These are phyloP conservation scores for Jaenimonas drosophilae DNA, from an alignment of 208 protist genomes.

Conservation along the genomic window DNA sequence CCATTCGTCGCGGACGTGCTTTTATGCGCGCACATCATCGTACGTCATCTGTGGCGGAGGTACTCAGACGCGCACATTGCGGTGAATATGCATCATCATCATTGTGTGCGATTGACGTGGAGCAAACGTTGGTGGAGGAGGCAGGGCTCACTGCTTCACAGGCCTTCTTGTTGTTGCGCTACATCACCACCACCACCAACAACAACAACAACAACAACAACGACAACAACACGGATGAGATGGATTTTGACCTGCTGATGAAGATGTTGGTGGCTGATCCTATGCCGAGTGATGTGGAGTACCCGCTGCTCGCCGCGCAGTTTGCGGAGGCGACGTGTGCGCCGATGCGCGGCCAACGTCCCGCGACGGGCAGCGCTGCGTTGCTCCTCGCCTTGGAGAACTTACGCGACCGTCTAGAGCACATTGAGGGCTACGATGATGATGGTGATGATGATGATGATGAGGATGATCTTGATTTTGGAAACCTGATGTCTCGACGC, in stretches of 20 bases:
- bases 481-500: too few species aligned
- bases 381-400: too few species aligned
- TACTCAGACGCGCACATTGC: constrained; percentile 4
- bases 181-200: constrained; percentile 9
- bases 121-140: not conserved
- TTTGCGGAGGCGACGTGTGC: constrained; percentile 49
- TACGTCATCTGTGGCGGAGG: constrained; percentile 5
- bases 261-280: constrained; percentile 34
- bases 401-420: too few species aligned
- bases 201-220: not conserved
- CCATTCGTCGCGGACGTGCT: constrained; percentile 12
- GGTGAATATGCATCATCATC: not conserved
- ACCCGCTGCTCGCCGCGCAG: constrained; percentile 44
- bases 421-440: too few species aligned
- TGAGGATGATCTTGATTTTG: too few species aligned
- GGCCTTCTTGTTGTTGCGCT: constrained; percentile 23
- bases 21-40: constrained; percentile 11
- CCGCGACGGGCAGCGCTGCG: too few species aligned
- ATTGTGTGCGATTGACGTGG: not conserved
- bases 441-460: too few species aligned
- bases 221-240: not conserved
- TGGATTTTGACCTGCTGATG: constrained; percentile 30
- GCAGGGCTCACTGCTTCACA: constrained; percentile 37
- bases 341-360: too few species aligned
- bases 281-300: constrained; percentile 41